These are phyloP conservation scores for Stentor roeselii DNA, from an alignment of 73 alveolate genomes.

Conservation along the genomic window DNA sequence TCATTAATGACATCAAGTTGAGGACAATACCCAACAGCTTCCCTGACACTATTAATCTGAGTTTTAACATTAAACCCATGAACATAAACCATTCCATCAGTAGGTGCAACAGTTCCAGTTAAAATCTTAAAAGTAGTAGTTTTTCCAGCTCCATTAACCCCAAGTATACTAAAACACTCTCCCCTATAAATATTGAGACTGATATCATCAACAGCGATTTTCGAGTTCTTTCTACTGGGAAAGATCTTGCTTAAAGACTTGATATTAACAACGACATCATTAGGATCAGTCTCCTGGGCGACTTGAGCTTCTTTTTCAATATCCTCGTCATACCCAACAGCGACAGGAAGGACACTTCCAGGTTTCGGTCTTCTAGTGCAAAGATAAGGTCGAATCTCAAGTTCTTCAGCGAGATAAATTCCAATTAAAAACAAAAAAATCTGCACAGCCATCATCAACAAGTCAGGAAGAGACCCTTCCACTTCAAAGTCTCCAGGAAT, in stretches of 20 bases:
- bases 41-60: constrained; percentile 74
- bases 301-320: constrained; percentile 62
- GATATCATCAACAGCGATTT: constrained; percentile 69
- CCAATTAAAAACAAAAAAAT: too few relatives aligned
- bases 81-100: constrained; percentile 51
- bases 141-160: constrained; percentile 89
- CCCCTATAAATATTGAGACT: constrained; percentile 69
- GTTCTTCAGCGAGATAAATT: background rate
- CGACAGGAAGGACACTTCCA: background rate
- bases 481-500: background rate
- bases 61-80: constrained; percentile 74
- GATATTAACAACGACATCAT: constrained; percentile 49
- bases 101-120: constrained; percentile 62
- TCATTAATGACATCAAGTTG: constrained; percentile 94
- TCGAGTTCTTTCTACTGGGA: constrained; percentile 53
- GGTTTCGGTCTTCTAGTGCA: background rate
- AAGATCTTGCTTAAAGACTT: constrained; percentile 57
- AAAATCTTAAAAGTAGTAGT: constrained; percentile 77
- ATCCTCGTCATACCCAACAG: constrained; percentile 56
- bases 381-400: background rate
- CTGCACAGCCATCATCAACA: background rate
- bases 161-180: constrained; percentile 74
- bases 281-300: constrained; percentile 45
- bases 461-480: background rate
- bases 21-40: constrained; percentile 96